Conservation (phyloP, 2,329 filamentous ascomycete species). For the Claviceps africana region DNA sequence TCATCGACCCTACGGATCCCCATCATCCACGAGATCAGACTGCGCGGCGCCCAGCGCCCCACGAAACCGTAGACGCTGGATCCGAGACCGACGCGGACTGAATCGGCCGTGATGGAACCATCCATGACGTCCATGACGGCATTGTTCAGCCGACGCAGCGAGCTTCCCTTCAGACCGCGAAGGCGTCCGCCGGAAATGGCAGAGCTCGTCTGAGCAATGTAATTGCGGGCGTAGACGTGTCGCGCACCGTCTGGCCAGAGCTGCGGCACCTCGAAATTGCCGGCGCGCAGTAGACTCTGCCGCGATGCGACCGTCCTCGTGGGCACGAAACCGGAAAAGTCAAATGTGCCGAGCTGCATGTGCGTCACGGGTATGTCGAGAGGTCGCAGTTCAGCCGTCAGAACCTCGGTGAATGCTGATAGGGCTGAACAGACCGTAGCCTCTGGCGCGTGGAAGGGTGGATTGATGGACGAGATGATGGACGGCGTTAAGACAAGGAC, state of each 20-base stretch:
- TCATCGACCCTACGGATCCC: conserved; percentile 53
- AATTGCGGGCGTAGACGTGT: conserved; percentile 49
- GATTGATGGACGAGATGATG: conserved; percentile 66
- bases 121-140: conserved; percentile 83
- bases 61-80: conserved; percentile 75
- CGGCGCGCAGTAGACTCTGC: conserved; percentile 27
- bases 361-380: conserved; percentile 70
- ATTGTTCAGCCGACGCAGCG: conserved; percentile 67
- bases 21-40: conserved; percentile 87
- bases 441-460: conserved; percentile 73
- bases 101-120: conserved; percentile 42
- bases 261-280: conserved; percentile 33
- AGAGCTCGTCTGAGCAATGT: conserved; percentile 38
- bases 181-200: conserved; percentile 42
- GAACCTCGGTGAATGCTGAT: conserved; percentile 69
- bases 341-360: conserved; percentile 82
- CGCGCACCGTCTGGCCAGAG: conserved; percentile 50
- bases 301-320: conserved; percentile 18
- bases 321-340: conserved; percentile 55
- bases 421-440: conserved; percentile 74
- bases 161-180: conserved; percentile 52
- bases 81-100: conserved; percentile 72
- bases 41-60: conserved; percentile 62
- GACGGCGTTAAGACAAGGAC: conserved; percentile 67
- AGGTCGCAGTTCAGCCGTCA: conserved; percentile 65